Evolutionary conservation across 2,329 filamentous ascomycete genomes (phyloP).

Genomic region (Exophiala sp.): DNA sequence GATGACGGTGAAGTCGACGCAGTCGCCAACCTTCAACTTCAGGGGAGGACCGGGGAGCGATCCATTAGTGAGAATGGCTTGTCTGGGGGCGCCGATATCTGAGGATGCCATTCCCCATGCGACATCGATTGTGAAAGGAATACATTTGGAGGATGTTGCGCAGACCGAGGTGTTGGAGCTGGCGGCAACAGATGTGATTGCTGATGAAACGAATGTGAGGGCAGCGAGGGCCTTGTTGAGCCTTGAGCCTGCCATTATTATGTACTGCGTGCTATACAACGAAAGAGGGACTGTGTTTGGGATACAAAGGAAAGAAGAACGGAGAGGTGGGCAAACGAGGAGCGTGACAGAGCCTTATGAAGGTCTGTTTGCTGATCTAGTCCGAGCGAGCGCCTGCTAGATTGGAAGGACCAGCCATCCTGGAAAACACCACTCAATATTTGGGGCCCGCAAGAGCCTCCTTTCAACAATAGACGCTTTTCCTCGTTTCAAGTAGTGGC

Average conservation of each 20-base stretch:
- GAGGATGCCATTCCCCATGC: constrained; percentile 37
- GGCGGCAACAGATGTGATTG: constrained; percentile 16
- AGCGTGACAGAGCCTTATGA: constrained; percentile 6
- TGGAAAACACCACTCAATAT: constrained; percentile 11
- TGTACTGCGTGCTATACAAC: constrained; percentile 6
- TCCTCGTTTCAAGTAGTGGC: constrained; percentile 13
- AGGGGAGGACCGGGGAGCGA: constrained; percentile 71
- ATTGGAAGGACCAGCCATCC: constrained; percentile 19
- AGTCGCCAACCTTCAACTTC: constrained; percentile 70
- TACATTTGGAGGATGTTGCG: constrained; percentile 19
- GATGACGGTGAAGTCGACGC: constrained; percentile 63
- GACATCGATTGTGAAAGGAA: constrained; percentile 33
- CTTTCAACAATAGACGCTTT: constrained; percentile 12
- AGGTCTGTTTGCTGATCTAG: not conserved
- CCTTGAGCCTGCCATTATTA: constrained; percentile 17
- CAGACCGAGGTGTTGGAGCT: constrained; percentile 11
- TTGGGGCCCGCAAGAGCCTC: constrained; percentile 20
- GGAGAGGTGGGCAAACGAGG: constrained; percentile 4
- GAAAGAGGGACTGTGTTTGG: constrained; percentile 10
- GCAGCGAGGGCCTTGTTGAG: constrained; percentile 17
- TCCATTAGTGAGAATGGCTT: constrained; percentile 68
- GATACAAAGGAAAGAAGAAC: constrained; percentile 1
- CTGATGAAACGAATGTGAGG: constrained; percentile 20
- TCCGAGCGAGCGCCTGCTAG: not conserved
- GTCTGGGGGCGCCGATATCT: constrained; percentile 44